These are phyloP conservation scores for Fusarium lyarnte DNA, from an alignment of 2,329 filamentous ascomycete genomes.

Conservation along the genomic window DNA sequence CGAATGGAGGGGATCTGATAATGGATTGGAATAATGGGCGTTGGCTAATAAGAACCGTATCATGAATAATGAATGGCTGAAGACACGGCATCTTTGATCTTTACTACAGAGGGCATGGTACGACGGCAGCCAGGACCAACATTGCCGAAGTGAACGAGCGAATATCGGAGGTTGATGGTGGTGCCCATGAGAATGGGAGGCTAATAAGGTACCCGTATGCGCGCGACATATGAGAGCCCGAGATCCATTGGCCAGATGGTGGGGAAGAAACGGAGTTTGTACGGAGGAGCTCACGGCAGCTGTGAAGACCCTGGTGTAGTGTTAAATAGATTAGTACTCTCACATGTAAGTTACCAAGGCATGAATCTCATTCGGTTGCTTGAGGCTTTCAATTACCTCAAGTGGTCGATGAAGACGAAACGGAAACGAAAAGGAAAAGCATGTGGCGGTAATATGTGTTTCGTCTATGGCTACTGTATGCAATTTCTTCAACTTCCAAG, in stretches of 20 bases:
- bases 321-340: background rate
- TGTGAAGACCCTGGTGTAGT: constrained; percentile 19
- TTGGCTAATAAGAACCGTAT: constrained; percentile 39
- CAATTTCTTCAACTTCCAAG: background rate
- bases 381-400: background rate
- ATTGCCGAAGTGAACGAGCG: constrained; percentile 22
- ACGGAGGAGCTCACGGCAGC: constrained; percentile 8
- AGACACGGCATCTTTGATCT: constrained; percentile 22
- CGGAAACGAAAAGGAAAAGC: background rate
- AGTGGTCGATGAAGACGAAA: no score
- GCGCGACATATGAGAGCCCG: constrained; percentile 14
- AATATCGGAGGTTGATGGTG: constrained; percentile 28
- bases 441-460: background rate
- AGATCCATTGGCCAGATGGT: constrained; percentile 13
- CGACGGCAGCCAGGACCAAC: constrained; percentile 22
- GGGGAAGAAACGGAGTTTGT: constrained; percentile 16
- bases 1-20: constrained; percentile 37
- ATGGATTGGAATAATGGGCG: constrained; percentile 33
- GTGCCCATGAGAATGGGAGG: constrained; percentile 14
- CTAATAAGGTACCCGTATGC: constrained; percentile 20
- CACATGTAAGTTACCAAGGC: background rate
- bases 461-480: background rate
- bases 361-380: background rate
- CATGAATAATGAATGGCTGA: constrained; percentile 27
- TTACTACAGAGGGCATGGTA: constrained; percentile 26